A percentile compares a stretch with the other conserved stretches of the same genome.
phyloP scores from a whole-genome alignment of 2,329 filamentous ascomycete genomes.

The Coleophoma eucalyptorum region DNA sequence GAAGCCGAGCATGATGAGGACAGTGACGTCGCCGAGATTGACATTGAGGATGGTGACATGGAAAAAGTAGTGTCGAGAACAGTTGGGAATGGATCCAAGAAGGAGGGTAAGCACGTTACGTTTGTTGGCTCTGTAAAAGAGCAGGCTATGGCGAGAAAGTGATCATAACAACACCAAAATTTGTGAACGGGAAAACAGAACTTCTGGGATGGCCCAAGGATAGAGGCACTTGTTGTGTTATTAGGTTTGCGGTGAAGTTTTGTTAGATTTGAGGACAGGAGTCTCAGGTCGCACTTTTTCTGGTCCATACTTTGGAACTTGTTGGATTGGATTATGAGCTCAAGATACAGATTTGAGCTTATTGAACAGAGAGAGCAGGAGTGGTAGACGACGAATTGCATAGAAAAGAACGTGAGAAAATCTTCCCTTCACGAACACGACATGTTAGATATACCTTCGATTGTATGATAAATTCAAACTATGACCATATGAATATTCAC shows the following conservation, averaged over 20 bases:
- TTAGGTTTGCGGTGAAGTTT: no score
- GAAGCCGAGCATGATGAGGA: constrained; percentile 52
- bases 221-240: no score
- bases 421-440: constrained; percentile 14
- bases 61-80: constrained; percentile 23
- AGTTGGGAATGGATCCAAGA: constrained; percentile 18
- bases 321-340: background rate
- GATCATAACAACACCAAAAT: background rate
- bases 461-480: constrained; percentile 21
- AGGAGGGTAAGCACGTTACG: constrained; percentile 30
- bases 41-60: constrained; percentile 46
- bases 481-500: constrained; percentile 1
- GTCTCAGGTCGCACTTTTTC: no score
- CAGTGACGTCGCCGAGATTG: constrained; percentile 59
- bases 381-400: no score
- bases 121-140: constrained; percentile 29
- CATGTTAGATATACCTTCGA: constrained; percentile 12
- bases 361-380: no score
- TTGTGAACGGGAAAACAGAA: background rate
- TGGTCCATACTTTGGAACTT: background rate
- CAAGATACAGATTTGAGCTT: background rate
- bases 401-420: constrained; percentile 10
- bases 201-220: background rate
- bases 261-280: no score
- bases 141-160: constrained; percentile 11